These are phyloP conservation scores for Ceratocystis huliohia DNA, from an alignment of 2,329 filamentous ascomycete genomes.

Conservation along the genomic window DNA sequence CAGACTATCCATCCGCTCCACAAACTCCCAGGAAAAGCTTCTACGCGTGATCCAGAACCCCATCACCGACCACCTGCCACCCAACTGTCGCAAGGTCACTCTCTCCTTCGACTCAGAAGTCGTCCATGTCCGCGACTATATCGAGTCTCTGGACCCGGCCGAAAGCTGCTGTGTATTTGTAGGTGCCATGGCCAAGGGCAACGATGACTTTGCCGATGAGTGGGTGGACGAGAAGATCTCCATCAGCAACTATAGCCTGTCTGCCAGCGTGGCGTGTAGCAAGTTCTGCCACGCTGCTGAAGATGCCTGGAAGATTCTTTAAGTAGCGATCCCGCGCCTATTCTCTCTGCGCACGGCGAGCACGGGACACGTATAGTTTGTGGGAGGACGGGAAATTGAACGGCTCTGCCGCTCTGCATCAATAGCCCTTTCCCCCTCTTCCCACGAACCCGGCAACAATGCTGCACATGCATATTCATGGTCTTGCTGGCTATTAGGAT, in stretches of 20 bases:
- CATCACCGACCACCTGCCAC: constrained; percentile 89
- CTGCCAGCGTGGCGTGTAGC: constrained; percentile 95
- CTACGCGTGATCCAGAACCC: constrained; percentile 96
- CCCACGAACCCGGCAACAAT: neutral
- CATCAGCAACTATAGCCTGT: constrained; percentile 96
- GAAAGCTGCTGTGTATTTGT: constrained; percentile 98
- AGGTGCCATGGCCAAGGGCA: constrained; percentile 95
- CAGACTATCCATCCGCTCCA: constrained; percentile 87
- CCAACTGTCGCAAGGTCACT: constrained; percentile 95
- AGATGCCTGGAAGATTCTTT: constrained; percentile 90
- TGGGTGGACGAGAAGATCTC: constrained; percentile 95
- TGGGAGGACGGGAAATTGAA: neutral
- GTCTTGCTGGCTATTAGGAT: neutral
- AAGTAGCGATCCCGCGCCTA: constrained; percentile 27
- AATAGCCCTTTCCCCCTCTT: neutral
- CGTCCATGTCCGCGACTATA: constrained; percentile 78
- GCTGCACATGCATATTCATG: neutral
- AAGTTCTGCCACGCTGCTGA: constrained; percentile 99
- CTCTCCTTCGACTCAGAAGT: constrained; percentile 86
- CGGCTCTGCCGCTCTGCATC: neutral
- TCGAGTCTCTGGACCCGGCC: constrained; percentile 61
- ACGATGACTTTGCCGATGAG: constrained; percentile 85
- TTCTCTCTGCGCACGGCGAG: neutral
- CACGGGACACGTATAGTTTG: neutral
- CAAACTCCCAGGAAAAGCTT: constrained; percentile 93